Conservation (phyloP, 108 stramenopile genomes). For the Cyclotella sp. region DNA sequence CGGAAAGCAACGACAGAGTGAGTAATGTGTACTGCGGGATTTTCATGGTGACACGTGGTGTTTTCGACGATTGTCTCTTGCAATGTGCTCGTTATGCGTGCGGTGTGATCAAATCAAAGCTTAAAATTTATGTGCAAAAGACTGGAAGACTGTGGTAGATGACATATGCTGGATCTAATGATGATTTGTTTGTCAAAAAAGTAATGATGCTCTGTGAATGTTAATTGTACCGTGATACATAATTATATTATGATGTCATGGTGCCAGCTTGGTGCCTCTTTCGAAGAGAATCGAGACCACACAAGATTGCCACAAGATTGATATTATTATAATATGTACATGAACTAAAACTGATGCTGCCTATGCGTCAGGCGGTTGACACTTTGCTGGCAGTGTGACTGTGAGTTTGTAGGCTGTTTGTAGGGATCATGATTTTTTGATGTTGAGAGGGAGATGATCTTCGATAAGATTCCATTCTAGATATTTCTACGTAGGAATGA, state of each 20-base stretch:
- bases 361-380: too few relatives aligned
- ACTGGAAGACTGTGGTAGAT: background rate
- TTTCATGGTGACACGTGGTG: slow-evolving; percentile 1
- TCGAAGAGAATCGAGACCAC: slow-evolving; percentile 5
- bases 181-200: background rate
- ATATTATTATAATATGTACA: background rate
- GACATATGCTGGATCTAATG: background rate
- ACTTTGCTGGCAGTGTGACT: background rate
- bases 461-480: background rate
- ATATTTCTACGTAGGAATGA: background rate
- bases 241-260: too few relatives aligned
- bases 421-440: background rate
- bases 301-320: too few relatives aligned
- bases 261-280: background rate
- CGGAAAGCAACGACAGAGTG: background rate
- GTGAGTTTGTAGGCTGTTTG: background rate
- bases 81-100: background rate
- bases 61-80: background rate
- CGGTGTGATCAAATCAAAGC: background rate
- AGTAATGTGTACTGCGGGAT: background rate
- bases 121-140: background rate
- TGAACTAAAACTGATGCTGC: too few relatives aligned
- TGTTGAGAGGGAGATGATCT: background rate
- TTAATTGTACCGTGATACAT: too few relatives aligned
- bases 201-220: background rate